These are phyloP conservation scores for Colletotrichum trifolii DNA, from an alignment of 2,329 filamentous ascomycete species.

Conservation along the genomic window DNA sequence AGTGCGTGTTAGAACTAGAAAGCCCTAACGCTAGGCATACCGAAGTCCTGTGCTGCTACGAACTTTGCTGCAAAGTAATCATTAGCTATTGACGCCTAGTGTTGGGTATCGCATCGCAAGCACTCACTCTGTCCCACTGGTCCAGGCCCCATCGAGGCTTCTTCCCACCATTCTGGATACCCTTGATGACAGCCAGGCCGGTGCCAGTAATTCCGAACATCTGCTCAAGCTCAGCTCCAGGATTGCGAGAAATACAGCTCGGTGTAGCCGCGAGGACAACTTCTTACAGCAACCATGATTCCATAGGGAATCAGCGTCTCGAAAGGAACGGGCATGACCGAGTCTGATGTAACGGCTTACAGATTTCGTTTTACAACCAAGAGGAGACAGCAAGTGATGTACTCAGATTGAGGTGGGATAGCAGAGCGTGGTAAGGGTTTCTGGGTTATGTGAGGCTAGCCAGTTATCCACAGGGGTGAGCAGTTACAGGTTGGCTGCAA, in stretches of 20 bases:
- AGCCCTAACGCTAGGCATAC: no score
- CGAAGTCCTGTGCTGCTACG: slow-evolving; percentile 31
- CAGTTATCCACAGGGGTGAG: no score
- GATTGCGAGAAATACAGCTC: neutral
- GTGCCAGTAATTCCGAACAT: slow-evolving; percentile 73
- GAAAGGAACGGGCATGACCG: slow-evolving; percentile 70
- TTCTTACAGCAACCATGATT: slow-evolving; percentile 68
- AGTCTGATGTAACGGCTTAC: no score
- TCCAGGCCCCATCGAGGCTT: slow-evolving; percentile 69
- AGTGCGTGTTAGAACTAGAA: slow-evolving; percentile 18
- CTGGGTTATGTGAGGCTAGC: no score
- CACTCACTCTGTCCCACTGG: slow-evolving; percentile 70
- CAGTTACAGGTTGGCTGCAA: no score
- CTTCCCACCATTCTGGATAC: slow-evolving; percentile 70
- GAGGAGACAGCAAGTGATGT: no score
- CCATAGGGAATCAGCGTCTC: slow-evolving; percentile 73
- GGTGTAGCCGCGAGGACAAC: slow-evolving; percentile 40
- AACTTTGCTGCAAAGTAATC: slow-evolving; percentile 65
- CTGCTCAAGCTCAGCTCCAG: slow-evolving; percentile 51
- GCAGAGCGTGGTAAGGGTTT: no score
- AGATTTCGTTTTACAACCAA: no score
- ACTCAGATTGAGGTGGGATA: no score
- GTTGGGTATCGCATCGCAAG: neutral
- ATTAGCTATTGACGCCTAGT: neutral
- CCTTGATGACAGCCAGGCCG: slow-evolving; percentile 66